Conservation (phyloP, 768 basidiomycete genomes). For the Gymnopilus junonius region DNA sequence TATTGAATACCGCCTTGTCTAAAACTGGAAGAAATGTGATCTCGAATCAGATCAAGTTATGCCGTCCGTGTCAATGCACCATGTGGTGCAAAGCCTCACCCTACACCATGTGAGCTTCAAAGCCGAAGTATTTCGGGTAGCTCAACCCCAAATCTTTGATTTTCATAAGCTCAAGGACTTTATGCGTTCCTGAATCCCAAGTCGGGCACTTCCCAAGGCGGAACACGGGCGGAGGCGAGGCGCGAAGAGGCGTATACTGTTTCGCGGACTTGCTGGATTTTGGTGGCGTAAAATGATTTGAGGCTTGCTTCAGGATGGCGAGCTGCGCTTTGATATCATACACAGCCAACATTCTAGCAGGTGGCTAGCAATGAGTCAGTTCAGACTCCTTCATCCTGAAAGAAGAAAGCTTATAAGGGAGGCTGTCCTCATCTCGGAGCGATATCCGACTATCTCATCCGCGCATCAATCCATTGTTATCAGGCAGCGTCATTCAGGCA, state of each 20-base stretch:
- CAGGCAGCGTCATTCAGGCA: slow-evolving; percentile 1
- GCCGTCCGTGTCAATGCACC: slow-evolving; percentile 14
- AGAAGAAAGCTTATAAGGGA: background rate
- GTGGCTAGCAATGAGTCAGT: background rate
- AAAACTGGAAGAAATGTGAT: slow-evolving; percentile 8
- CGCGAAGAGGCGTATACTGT: background rate
- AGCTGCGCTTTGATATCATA: background rate
- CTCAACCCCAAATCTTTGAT: slow-evolving; percentile 21
- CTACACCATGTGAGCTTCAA: slow-evolving; percentile 21
- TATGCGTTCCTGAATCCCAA: slow-evolving; percentile 17
- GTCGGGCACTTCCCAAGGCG: background rate
- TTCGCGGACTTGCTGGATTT: background rate
- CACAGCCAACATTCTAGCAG: background rate
- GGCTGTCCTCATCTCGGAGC: slow-evolving; percentile 2
- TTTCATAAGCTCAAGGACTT: slow-evolving; percentile 15
- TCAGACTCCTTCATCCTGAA: background rate
- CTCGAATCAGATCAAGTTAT: slow-evolving; percentile 4
- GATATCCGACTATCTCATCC: slow-evolving; percentile 6
- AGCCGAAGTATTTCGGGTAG: slow-evolving; percentile 10
- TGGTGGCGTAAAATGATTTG: background rate
- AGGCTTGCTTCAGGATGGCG: background rate
- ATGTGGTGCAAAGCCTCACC: slow-evolving; percentile 17
- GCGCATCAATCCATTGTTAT: background rate
- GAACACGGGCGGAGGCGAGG: background rate
- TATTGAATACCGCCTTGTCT: background rate